Evolutionary conservation across 768 basidiomycete species (phyloP), one percentile per base, ranked within the genome.

Genomic region (Naganishia friedmannii): DNA sequence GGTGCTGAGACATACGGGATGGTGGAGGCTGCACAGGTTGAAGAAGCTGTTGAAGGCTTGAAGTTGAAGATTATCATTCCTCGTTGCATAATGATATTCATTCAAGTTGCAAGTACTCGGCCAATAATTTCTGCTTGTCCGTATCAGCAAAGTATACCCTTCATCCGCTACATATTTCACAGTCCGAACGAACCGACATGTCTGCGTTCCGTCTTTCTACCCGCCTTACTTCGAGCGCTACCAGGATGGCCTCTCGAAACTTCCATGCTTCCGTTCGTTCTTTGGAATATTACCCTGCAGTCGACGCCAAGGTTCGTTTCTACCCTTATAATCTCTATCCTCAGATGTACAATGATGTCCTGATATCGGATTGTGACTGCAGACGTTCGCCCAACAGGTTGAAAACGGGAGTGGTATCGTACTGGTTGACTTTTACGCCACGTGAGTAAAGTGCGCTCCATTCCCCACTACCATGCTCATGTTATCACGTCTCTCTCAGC

Each of bases 401-500:
- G 37, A 55, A 9, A 54, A 70, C 17, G 65, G 53, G 7, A 53
- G 32, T 19, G 65, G 65, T 21, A 28, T 65, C 45, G 70, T 70
- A 5, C 28, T 70, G 26, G 70, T 70, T 21, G 70, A 70, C 56
- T 70, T 70, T 65, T 70, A 70, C 55, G 70, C 70, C 19, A 70
- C 70, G 70, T 70, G 34, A 57, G 70, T 54, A 54, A 15, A 26
- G 17, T 19, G 1, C 12, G 28, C 4, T 13, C n/a, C 6, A 12
- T 53, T 26, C 60, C 10, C n/a, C 32, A 26, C 12, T 31, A 53
- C 23, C 23, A 2, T 15, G 31, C n/a, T 32, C 34, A n/a, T 42
- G 21, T 58, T 45, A n/a, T 65, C n/a, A 21, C 58, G 21, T 32
- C 34, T 32, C 46, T 26, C 15, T 1, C 68, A 91, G 90, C 71